Base-by-base conservation (phyloP, 495 filamentous ascomycete genomes). In the Pseudoneurospora amorphoporcata region DNA sequence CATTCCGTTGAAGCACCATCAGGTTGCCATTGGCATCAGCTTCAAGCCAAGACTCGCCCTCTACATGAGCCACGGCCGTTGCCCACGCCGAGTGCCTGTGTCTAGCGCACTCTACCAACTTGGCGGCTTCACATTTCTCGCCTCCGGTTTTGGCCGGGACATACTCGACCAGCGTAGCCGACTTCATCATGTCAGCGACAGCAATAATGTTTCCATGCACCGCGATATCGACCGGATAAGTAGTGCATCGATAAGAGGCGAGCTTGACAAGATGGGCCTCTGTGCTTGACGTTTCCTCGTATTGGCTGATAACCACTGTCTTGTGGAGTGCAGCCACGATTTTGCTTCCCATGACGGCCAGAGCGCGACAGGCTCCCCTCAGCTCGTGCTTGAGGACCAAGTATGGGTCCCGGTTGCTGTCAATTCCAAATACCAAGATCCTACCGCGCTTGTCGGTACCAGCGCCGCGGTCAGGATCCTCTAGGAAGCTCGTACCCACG, bases 181-280 rank as follows among this genome's bases (percentile, higher is more conserved):
- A 95, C 83, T 98, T 97, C 94, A 97, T 98, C 45, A 99, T 83
- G 76, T 99, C 95, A 1, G 90, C 92, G 5, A 99, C 89, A 0
- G 92, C 92, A 73, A 98, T 95, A 38, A 88, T 85, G 72, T 91
- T 86, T 16, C 82, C 88, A 17, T 85, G 84, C 10, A 97, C 86
- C 14, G 89, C 86, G n/a, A 99, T 74, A 77, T 96, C 92, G 37
- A 96, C 88, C 2, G 95, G 96, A 39, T 92, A 92, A 0, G 93
- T 97, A 23, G 94, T 89, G 14, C 92, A 91, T 19, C 93, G 88
- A 79, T 92, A 98, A 12, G 87, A 88, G 53, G 91, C 90, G 9
- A 90, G 73, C 77, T 90, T 93, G 40, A 85, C 86, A 39, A 98
- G 83, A 45, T 80, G 76, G 12, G 77, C 88, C 71, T 82, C 84